These are phyloP conservation scores for Aspergillus sp. DNA, from an alignment of 2,329 filamentous ascomycete genomes.

Conservation along the genomic window DNA sequence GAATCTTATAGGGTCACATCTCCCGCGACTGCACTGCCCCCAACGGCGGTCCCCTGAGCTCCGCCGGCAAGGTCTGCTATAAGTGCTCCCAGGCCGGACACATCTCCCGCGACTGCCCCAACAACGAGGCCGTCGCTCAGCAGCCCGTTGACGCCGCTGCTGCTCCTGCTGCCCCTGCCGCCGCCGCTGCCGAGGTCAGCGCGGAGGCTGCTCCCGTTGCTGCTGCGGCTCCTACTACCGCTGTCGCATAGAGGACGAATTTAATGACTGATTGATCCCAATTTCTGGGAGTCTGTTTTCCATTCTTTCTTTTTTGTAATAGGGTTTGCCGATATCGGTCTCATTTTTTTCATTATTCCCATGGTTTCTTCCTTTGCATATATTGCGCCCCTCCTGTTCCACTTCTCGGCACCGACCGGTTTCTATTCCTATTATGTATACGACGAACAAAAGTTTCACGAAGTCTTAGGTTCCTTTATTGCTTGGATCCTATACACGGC, in stretches of 20 bases:
- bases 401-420: conserved; percentile 30
- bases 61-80: conserved; percentile 97
- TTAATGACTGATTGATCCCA: conserved; percentile 18
- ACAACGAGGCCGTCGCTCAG: conserved; percentile 57
- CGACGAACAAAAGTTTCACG: conserved; percentile 46
- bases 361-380: conserved; percentile 41
- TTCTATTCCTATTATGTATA: conserved; percentile 42
- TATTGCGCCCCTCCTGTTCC: conserved; percentile 37
- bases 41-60: conserved; percentile 93
- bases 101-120: conserved; percentile 93
- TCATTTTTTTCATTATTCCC: conserved; percentile 25
- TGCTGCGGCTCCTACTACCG: conserved; percentile 44
- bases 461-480: conserved; percentile 37
- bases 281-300: conserved; percentile 21
- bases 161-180: conserved; percentile 23
- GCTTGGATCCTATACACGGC: conserved; percentile 36
- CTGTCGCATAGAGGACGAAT: conserved; percentile 44
- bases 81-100: conserved; percentile 93
- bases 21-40: conserved; percentile 93
- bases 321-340: conserved; percentile 31
- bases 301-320: conserved; percentile 29
- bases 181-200: conserved; percentile 44
- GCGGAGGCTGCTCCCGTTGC: conserved; percentile 36
- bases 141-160: conserved; percentile 38
- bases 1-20: conserved; percentile 67